Evolutionary conservation across 169 alveolate genomes (phyloP).

Genomic region (Cyclospora cayetanensis): DNA sequence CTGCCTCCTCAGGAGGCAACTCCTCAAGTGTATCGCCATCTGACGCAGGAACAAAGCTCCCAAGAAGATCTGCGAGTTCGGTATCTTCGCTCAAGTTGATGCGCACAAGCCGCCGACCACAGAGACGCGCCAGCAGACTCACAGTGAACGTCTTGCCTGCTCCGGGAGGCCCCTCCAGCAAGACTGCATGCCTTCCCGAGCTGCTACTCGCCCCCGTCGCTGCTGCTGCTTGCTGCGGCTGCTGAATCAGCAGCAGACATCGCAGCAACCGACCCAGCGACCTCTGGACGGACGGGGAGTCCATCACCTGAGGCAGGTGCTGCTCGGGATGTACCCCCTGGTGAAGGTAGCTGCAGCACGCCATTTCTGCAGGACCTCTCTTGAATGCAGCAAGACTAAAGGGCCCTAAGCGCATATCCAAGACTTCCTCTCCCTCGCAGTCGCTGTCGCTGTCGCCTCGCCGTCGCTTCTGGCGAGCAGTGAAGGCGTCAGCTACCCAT

Average conservation of each 20-base stretch:
- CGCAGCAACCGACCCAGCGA: conserved; percentile 64
- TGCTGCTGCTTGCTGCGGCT: conserved; percentile 44
- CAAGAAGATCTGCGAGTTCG: conserved; percentile 90
- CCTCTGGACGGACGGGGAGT: conserved; percentile 24
- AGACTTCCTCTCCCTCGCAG: not conserved
- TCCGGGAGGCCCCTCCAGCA: conserved; percentile 99
- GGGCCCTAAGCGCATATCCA: not conserved
- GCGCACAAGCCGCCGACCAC: conserved; percentile 90
- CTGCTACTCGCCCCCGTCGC: not conserved
- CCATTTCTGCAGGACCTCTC: not conserved
- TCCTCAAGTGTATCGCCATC: not conserved
- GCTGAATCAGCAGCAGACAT: conserved; percentile 64
- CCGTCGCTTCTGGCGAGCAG: not conserved
- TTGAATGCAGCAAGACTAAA: conserved; percentile 15
- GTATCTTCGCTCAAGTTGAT: conserved; percentile 97
- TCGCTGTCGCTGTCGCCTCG: not conserved
- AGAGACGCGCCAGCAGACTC: conserved; percentile 88
- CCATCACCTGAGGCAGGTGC: conserved; percentile 1
- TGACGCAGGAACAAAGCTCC: conserved; percentile 89
- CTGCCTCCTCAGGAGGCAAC: not conserved
- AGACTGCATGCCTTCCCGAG: conserved; percentile 87
- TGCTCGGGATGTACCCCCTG: not conserved
- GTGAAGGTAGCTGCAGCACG: conserved; percentile 14
- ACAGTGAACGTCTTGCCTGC: conserved; percentile 98
- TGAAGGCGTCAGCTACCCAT: conserved; percentile 56